Conservation (phyloP, 768 basidiomycete genomes). For the Auriscalpium microsporum region DNA sequence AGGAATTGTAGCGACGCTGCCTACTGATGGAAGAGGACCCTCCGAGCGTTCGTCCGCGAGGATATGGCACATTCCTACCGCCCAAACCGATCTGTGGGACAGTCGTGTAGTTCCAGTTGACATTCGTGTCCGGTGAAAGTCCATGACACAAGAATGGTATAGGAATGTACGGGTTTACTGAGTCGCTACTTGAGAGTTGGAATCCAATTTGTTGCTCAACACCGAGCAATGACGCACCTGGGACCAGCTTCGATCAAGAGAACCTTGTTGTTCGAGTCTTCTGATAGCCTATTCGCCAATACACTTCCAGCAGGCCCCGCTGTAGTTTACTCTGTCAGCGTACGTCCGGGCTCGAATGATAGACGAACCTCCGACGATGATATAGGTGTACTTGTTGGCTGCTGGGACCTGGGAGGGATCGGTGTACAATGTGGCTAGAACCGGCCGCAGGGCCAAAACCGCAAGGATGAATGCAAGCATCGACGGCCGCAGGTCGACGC, state of each 20-base stretch:
- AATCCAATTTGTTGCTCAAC: neutral
- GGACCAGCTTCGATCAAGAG: conserved; percentile 15
- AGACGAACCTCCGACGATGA: no score
- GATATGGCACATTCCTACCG: conserved; percentile 8
- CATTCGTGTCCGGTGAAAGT: conserved; percentile 1
- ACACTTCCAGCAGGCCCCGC: conserved; percentile 14
- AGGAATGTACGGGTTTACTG: neutral
- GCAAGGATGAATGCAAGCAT: no score
- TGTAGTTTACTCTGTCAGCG: neutral
- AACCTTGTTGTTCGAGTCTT: conserved; percentile 3
- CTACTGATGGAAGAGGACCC: conserved; percentile 14
- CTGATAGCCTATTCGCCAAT: conserved; percentile 12
- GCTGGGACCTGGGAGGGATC: no score
- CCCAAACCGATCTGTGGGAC: conserved; percentile 8
- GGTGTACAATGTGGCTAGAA: no score
- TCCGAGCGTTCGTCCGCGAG: conserved; percentile 13
- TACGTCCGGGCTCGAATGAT: no score
- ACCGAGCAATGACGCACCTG: conserved; percentile 15
- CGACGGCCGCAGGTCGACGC: no score
- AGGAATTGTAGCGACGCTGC: neutral
- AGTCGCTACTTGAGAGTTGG: neutral
- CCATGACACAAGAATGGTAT: neutral
- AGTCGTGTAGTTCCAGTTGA: conserved; percentile 18
- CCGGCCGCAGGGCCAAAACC: no score
- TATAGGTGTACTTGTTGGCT: no score